phyloP scores from a whole-genome alignment of 2,329 filamentous ascomycete genomes.

The Xylariaceae sp. region DNA sequence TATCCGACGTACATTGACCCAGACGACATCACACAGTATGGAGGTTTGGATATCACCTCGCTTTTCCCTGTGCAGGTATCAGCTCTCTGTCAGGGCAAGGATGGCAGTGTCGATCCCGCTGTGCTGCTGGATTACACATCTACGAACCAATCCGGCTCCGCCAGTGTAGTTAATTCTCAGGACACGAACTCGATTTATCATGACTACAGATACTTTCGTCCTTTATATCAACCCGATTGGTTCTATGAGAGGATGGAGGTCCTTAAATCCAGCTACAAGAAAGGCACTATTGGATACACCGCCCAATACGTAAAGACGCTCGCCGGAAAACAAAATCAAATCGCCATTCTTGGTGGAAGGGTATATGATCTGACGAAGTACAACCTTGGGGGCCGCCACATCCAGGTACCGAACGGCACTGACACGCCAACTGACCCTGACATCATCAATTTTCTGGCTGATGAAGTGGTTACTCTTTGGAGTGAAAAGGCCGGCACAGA shows the following conservation, averaged over 20 bases:
- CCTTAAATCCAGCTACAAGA: constrained; percentile 75
- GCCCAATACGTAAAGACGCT: constrained; percentile 72
- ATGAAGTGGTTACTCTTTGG: constrained; percentile 73
- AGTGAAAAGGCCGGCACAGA: constrained; percentile 72
- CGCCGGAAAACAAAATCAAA: constrained; percentile 57
- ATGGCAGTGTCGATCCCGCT: constrained; percentile 61
- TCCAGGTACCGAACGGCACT: constrained; percentile 56
- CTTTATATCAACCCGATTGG: constrained; percentile 85
- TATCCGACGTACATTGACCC: constrained; percentile 67
- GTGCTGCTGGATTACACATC: constrained; percentile 84
- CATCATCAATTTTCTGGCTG: constrained; percentile 78
- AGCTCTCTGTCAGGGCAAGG: constrained; percentile 78
- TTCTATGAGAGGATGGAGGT: constrained; percentile 84
- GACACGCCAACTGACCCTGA: constrained; percentile 42
- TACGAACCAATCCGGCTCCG: constrained; percentile 70
- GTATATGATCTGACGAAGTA: constrained; percentile 93
- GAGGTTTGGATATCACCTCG: constrained; percentile 79
- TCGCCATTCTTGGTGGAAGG: constrained; percentile 74
- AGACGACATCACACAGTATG: constrained; percentile 72
- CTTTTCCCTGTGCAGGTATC: constrained; percentile 95
- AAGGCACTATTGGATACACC: constrained; percentile 84
- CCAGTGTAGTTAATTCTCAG: constrained; percentile 59
- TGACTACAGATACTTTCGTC: constrained; percentile 83
- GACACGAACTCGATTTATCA: constrained; percentile 82
- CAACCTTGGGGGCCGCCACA: constrained; percentile 67